Evolutionary conservation across 306 rosid genomes (phyloP).

Genomic region (Ammopiptanthus mongolicus): DNA sequence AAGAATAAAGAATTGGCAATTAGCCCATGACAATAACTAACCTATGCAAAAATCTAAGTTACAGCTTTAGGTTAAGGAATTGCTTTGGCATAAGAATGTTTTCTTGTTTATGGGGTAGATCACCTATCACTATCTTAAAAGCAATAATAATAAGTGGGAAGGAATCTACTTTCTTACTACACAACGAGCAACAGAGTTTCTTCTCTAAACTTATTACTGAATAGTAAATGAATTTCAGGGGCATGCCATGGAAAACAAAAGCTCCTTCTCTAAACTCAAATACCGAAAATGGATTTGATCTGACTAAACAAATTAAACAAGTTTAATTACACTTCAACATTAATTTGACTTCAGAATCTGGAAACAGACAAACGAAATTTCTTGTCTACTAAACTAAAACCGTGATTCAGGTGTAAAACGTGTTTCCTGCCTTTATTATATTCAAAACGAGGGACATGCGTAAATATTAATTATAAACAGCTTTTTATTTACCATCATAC

Average conservation of each 20-base stretch:
- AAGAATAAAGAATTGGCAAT: slow-evolving; percentile 17
- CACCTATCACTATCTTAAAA: slow-evolving; percentile 12
- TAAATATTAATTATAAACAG: background rate
- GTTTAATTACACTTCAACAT: background rate
- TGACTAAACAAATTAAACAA: background rate
- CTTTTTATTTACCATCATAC: background rate
- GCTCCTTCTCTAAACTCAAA: background rate
- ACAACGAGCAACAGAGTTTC: background rate
- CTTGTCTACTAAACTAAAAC: slow-evolving; percentile 9
- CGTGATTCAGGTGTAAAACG: slow-evolving; percentile 25
- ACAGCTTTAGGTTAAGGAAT: slow-evolving; percentile 5
- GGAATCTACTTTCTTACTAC: background rate
- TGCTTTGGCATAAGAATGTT: background rate
- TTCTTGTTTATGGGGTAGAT: slow-evolving; percentile 22
- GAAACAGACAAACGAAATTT: background rate
- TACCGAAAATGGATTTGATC: background rate
- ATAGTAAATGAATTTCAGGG: background rate
- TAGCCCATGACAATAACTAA: slow-evolving; percentile 28
- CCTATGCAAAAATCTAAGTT: background rate
- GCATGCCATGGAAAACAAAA: background rate
- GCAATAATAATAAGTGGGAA: background rate
- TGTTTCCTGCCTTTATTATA: slow-evolving; percentile 21
- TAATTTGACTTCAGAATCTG: background rate
- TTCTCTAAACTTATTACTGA: background rate
- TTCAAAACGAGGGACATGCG: slow-evolving; percentile 7